A percentile compares a stretch with the other conserved stretches of the same genome.
These are phyloP conservation scores for Mortierella antarctica DNA, from an alignment of 192 early-diverging fungal species.

Conservation along the genomic window DNA sequence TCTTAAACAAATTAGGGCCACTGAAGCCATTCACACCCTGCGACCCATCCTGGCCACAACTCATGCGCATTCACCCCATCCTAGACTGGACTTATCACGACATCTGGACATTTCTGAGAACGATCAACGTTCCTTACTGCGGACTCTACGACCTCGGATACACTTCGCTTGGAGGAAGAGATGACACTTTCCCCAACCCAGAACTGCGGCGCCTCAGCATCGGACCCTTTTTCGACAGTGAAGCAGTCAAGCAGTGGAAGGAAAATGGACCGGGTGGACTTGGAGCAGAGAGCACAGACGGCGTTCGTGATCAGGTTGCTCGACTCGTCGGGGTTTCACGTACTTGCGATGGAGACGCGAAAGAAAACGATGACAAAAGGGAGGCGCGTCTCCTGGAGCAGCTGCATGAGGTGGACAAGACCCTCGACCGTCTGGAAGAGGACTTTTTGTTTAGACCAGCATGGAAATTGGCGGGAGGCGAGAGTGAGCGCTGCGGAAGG, in stretches of 20 bases:
- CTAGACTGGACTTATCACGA: conserved; percentile 90
- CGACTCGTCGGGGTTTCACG: background rate
- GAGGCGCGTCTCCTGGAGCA: conserved; percentile 20
- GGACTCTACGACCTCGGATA: conserved; percentile 91
- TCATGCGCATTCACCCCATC: conserved; percentile 93
- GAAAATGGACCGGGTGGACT: background rate
- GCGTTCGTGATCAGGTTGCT: background rate
- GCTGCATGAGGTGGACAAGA: conserved; percentile 53
- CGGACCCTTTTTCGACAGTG: conserved; percentile 38
- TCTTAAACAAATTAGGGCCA: conserved; percentile 4
- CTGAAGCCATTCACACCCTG: conserved; percentile 75
- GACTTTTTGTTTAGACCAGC: conserved; percentile 71
- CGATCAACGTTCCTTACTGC: conserved; percentile 83
- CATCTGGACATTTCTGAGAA: conserved; percentile 82
- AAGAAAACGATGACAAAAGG: conserved; percentile 39
- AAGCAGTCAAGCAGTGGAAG: conserved; percentile 40
- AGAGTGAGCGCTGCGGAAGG: conserved; percentile 74
- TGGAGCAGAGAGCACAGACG: conserved; percentile 7
- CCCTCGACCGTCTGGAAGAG: conserved; percentile 42
- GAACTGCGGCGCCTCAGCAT: conserved; percentile 59
- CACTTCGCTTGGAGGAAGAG: conserved; percentile 89
- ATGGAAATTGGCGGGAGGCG: conserved; percentile 68
- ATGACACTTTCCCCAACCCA: conserved; percentile 90
- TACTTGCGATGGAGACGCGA: conserved; percentile 7
- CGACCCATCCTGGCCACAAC: conserved; percentile 89